A percentile compares a stretch with the other conserved stretches of the same genome.
phyloP scores from a whole-genome alignment of 805 yeast genomes.

The Barnettozyma sucrosica region DNA sequence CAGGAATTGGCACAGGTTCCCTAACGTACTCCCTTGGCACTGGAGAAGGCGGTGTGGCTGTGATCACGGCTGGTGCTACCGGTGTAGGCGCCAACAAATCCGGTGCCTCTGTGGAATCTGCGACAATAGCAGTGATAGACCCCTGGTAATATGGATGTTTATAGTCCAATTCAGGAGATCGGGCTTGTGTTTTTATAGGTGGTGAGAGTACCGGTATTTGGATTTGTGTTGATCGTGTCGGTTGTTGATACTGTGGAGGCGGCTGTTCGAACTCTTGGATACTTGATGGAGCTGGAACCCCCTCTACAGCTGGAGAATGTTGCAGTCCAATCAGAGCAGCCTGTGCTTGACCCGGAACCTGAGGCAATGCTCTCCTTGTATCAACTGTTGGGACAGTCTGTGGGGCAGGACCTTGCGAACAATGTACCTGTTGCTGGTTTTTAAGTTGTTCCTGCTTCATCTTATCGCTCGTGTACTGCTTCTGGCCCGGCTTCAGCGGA shows the following conservation, averaged over 20 bases:
- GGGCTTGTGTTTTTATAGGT: not conserved
- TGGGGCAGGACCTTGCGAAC: not conserved
- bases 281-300: not conserved
- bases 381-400: constrained; percentile 4
- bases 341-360: not conserved
- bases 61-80: not conserved
- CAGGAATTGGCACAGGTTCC: constrained; percentile 12
- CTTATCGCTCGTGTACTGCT: constrained; percentile 26
- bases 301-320: not conserved
- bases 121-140: not conserved
- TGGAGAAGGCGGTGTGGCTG: constrained; percentile 1
- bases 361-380: constrained; percentile 1
- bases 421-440: constrained; percentile 5
- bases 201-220: not conserved
- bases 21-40: constrained; percentile 3
- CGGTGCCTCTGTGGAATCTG: not conserved
- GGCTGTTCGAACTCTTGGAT: not conserved
- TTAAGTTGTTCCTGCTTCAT: constrained; percentile 4
- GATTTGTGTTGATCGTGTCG: constrained; percentile 9
- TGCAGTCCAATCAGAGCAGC: not conserved
- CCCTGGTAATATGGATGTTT: constrained; percentile 18
- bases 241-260: constrained; percentile 1
- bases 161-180: constrained; percentile 10
- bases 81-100: not conserved
- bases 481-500: constrained; percentile 34